phyloP scores from a whole-genome alignment of 192 early-diverging fungal species.

The Coemansia sp. region DNA sequence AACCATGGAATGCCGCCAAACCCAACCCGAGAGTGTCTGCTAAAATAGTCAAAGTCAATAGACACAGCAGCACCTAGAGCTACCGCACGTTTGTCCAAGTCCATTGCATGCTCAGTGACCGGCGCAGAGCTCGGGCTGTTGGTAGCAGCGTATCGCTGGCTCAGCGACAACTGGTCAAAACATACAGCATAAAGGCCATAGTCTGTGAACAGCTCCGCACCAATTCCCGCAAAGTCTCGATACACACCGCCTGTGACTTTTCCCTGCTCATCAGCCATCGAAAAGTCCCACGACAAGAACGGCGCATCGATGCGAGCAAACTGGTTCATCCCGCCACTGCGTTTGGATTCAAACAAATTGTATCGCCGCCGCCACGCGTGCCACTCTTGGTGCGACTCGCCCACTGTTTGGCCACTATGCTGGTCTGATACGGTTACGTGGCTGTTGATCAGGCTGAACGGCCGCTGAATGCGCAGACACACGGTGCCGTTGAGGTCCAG shows the following conservation, averaged over 20 bases:
- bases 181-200: constrained; percentile 80
- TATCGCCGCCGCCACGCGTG: constrained; percentile 78
- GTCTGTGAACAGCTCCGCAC: constrained; percentile 77
- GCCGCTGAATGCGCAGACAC: constrained; percentile 64
- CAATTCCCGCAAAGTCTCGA: constrained; percentile 82
- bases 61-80: constrained; percentile 78
- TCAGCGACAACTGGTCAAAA: constrained; percentile 57
- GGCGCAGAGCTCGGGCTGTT: constrained; percentile 16
- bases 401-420: constrained; percentile 61
- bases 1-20: neutral
- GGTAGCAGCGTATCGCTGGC: constrained; percentile 10
- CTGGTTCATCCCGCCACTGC: constrained; percentile 36
- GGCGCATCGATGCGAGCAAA: constrained; percentile 71
- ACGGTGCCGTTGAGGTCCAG: constrained; percentile 70
- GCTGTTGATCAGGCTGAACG: constrained; percentile 76
- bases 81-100: constrained; percentile 78
- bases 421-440: constrained; percentile 63
- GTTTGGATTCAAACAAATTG: constrained; percentile 61
- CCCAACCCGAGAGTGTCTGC: constrained; percentile 63
- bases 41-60: constrained; percentile 90
- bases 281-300: constrained; percentile 81
- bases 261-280: constrained; percentile 50
- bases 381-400: constrained; percentile 86
- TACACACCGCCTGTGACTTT: constrained; percentile 64
- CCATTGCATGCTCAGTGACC: constrained; percentile 54